Percentiles rank a stretch among this genome's conserved stretches.
These are phyloP conservation scores for Xerocomellus intermedius DNA, from an alignment of 768 basidiomycete species.

Conservation along the genomic window DNA sequence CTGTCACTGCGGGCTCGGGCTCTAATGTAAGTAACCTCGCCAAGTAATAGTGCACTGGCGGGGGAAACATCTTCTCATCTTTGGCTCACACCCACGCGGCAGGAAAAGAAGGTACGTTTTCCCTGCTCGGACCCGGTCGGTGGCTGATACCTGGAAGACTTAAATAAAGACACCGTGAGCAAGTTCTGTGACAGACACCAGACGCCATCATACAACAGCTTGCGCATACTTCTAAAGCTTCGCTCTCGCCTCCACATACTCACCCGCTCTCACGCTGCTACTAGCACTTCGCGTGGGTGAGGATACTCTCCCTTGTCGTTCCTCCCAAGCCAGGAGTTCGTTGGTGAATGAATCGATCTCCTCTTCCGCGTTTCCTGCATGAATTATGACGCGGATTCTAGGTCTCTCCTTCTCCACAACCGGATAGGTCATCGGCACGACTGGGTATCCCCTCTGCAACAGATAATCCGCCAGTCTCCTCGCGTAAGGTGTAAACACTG, in stretches of 20 bases:
- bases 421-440: constrained; percentile 6
- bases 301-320: not conserved
- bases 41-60: no score
- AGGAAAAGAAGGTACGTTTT: no score
- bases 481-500: constrained; percentile 12
- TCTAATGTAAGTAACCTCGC: no score
- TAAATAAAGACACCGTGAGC: no score
- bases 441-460: constrained; percentile 16
- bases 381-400: constrained; percentile 18
- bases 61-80: no score
- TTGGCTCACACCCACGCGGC: no score
- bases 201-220: not conserved
- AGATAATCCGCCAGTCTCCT: constrained; percentile 6
- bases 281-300: not conserved
- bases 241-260: constrained; percentile 3
- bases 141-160: no score
- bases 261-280: not conserved
- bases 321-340: constrained; percentile 14
- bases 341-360: constrained; percentile 16
- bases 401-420: constrained; percentile 5
- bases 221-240: constrained; percentile 6
- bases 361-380: constrained; percentile 19
- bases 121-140: no score
- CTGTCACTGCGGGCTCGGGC: no score
- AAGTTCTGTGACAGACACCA: no score